These are phyloP conservation scores for Rhizopus delemar DNA, from an alignment of 371 early-diverging fungal species.

Conservation along the genomic window DNA sequence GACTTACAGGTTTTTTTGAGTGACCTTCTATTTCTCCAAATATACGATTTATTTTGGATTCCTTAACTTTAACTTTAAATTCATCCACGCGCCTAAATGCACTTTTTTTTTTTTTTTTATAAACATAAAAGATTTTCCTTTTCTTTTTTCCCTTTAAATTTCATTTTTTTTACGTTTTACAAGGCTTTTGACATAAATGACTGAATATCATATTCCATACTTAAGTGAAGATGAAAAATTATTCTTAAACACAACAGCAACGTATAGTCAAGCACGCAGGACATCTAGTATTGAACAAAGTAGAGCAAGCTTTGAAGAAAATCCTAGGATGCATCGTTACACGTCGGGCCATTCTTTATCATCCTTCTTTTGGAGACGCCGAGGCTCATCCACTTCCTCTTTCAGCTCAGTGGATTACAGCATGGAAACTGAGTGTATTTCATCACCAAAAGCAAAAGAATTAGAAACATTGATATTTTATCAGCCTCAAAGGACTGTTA, in stretches of 20 bases:
- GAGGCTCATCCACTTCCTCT: conserved; percentile 24
- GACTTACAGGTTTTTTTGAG: neutral
- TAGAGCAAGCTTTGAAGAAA: conserved; percentile 12
- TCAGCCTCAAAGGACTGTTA: conserved; percentile 31
- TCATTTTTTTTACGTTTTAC: neutral
- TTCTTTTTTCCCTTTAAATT: neutral
- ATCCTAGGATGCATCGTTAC: conserved; percentile 1
- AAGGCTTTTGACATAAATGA: conserved; percentile 1
- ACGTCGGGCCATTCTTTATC: conserved; percentile 10
- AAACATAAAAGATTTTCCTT: neutral
- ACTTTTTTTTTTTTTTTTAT: neutral
- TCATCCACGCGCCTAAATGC: neutral
- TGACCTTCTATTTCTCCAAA: neutral
- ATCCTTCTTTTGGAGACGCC: conserved; percentile 21
- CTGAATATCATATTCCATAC: conserved; percentile 22
- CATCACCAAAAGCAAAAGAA: conserved; percentile 30
- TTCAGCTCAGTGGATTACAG: neutral
- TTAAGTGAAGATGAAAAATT: conserved; percentile 26
- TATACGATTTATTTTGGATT: neutral
- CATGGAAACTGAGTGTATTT: neutral
- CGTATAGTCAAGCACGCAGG: conserved; percentile 22
- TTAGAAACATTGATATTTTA: conserved; percentile 33
- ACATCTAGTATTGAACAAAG: conserved; percentile 10
- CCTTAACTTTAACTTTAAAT: conserved; percentile 4
- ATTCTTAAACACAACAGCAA: conserved; percentile 25